Base-by-base conservation (phyloP, 805 yeast species). In the Henningerozyma blattae region DNA sequence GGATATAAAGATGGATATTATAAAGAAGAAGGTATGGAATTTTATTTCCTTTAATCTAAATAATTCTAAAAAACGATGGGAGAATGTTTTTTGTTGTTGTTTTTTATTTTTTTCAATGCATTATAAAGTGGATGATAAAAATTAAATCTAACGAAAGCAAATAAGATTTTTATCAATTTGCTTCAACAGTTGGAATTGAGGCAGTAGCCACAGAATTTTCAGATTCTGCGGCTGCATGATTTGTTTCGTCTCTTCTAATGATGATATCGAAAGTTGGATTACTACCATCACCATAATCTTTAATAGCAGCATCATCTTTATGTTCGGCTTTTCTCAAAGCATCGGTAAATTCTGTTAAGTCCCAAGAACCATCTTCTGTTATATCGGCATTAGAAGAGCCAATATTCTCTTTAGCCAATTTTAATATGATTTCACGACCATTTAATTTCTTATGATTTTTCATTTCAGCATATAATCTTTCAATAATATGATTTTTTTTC, bases 201-300 rank as follows among this genome's bases (percentile, higher is more conserved):
- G n/a, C n/a, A n/a, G n/a, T n/a, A n/a, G n/a, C n/a, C n/a, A n/a
- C n/a, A n/a, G 9, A 9, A 12, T 12, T 22, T 18, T 20, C 13
- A 28, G 22, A 29, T 34, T 22, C 30, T 34, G 37, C 37, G 17
- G 33, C 17, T 30, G 34, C 22, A 17, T 37, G 31, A 20, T 27
- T 24, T 32, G 26, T 28, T 35, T 27, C 28, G 18, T 32, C 34
- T 41, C 28, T 36, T 34, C 27, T 34, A 38, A 19, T 8, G 3
- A 28, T 39, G 9, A 47, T 41, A 13, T 54, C 61, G 38, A 62
- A 63, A 12, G 58, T 49, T 33, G 61, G 54, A 40, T 58, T 56
- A 33, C 53, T 43, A 50, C 84, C 87, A 55, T 79, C 84, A 52
- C 87, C 87, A 45, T 78, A 78, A 57, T 78, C 87, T 52, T 72